Conservation (phyloP, 257 asterid genomes). For the Coffea canephora region DNA sequence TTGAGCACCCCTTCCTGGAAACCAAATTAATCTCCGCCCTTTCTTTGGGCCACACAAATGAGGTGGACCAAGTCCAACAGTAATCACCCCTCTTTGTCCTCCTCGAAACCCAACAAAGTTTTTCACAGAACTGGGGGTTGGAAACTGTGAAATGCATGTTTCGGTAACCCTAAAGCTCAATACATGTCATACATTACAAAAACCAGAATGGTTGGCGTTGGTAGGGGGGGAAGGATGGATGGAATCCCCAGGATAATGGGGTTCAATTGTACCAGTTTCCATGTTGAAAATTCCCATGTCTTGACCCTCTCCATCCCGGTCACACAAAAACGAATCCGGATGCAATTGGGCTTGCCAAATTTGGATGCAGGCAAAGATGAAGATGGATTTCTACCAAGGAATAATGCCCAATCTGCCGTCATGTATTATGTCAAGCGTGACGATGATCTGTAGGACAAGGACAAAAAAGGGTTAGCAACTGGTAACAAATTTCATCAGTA, state of each 20-base stretch:
- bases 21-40: too few relatives aligned
- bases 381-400: not conserved
- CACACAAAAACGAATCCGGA: not conserved
- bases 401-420: not conserved
- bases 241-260: not conserved
- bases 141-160: too few relatives aligned
- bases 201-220: not conserved
- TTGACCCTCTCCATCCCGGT: not conserved
- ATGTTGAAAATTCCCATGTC: constrained; percentile 2
- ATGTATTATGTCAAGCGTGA: not conserved
- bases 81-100: too few relatives aligned
- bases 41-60: too few relatives aligned
- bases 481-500: not conserved
- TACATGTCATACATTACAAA: not conserved
- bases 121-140: too few relatives aligned
- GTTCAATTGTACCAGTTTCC: not conserved
- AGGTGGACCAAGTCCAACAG: too few relatives aligned
- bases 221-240: not conserved
- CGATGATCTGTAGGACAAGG: not conserved
- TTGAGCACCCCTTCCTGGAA: too few relatives aligned
- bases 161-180: too few relatives aligned
- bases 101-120: too few relatives aligned
- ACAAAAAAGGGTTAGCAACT: too few relatives aligned
- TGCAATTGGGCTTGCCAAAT: not conserved
- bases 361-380: not conserved